Percentiles rank a stretch among this genome's conserved stretches.
Evolutionary conservation across 208 protist species (phyloP).

Genomic region (Blastocrithidia nonstop): DNA sequence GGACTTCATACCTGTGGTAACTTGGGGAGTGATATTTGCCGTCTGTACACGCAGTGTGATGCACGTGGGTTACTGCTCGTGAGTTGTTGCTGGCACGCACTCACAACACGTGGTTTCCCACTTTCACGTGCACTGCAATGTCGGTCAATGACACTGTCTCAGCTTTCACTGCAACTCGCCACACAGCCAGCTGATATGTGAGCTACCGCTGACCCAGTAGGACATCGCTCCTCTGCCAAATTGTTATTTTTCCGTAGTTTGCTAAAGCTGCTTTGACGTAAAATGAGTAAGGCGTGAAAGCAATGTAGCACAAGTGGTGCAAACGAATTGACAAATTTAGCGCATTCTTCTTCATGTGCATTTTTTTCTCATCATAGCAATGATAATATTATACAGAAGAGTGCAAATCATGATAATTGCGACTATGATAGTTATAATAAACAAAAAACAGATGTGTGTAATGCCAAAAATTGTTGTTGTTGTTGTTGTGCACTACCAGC

Average conservation of each 20-base stretch:
- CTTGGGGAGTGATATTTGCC: slow-evolving; percentile 69
- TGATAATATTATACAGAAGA: background rate
- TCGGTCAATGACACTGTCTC: slow-evolving; percentile 24
- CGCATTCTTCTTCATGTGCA: background rate
- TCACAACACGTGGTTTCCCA: slow-evolving; percentile 59
- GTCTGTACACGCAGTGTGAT: slow-evolving; percentile 25
- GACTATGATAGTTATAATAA: background rate
- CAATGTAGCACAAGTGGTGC: background rate
- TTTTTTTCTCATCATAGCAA: background rate
- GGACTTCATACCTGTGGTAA: slow-evolving; percentile 81
- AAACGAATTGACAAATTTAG: background rate
- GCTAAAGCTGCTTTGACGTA: slow-evolving; percentile 40
- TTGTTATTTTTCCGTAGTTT: slow-evolving; percentile 72
- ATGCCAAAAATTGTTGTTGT: background rate
- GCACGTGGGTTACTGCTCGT: slow-evolving; percentile 66
- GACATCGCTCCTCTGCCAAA: slow-evolving; percentile 44
- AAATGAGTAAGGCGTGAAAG: slow-evolving; percentile 10
- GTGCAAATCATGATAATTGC: background rate
- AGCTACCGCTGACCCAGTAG: slow-evolving; percentile 33
- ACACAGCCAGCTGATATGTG: slow-evolving; percentile 81
- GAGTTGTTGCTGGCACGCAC: slow-evolving; percentile 83
- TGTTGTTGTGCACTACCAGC: slow-evolving; percentile 4
- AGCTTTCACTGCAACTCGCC: slow-evolving; percentile 57
- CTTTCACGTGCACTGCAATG: slow-evolving; percentile 30
- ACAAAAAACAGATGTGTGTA: too few relatives aligned